phyloP scores from a whole-genome alignment of 768 basidiomycete species.

The Grammothele lineata region DNA sequence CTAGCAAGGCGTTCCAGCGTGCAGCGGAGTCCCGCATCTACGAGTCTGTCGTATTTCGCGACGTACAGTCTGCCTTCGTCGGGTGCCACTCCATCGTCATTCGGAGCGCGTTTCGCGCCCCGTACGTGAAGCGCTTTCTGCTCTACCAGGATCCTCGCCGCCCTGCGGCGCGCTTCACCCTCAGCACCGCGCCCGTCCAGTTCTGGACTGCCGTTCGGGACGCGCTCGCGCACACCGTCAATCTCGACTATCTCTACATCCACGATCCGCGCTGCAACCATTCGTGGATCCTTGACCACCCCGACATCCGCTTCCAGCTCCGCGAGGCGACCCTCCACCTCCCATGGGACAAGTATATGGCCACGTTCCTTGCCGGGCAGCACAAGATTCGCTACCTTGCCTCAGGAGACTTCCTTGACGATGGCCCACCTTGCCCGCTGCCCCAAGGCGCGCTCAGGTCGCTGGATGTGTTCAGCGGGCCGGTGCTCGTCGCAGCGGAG shows the following conservation, averaged over 20 bases:
- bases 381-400: conserved; percentile 29
- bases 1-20: conserved; percentile 43
- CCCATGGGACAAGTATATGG: conserved; percentile 42
- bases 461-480: conserved; percentile 43
- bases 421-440: conserved; percentile 11
- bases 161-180: conserved; percentile 11
- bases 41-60: conserved; percentile 34
- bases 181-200: conserved; percentile 19
- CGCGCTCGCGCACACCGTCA: conserved; percentile 40
- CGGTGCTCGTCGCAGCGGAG: conserved; percentile 37
- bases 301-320: conserved; percentile 41
- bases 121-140: conserved; percentile 40
- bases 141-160: conserved; percentile 35
- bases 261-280: conserved; percentile 35
- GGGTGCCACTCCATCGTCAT: conserved; percentile 37
- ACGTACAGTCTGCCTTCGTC: conserved; percentile 30
- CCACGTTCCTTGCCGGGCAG: conserved; percentile 47
- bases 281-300: conserved; percentile 44
- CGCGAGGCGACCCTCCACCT: conserved; percentile 45
- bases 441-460: conserved; percentile 29
- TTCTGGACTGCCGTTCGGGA: conserved; percentile 44
- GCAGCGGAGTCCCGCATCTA: conserved; percentile 48
- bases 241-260: conserved; percentile 41
- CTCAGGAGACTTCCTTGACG: conserved; percentile 11
- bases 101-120: conserved; percentile 30